Base-by-base conservation (phyloP, 2,329 filamentous ascomycete genomes). In the Blastomyces emzantsi region DNA sequence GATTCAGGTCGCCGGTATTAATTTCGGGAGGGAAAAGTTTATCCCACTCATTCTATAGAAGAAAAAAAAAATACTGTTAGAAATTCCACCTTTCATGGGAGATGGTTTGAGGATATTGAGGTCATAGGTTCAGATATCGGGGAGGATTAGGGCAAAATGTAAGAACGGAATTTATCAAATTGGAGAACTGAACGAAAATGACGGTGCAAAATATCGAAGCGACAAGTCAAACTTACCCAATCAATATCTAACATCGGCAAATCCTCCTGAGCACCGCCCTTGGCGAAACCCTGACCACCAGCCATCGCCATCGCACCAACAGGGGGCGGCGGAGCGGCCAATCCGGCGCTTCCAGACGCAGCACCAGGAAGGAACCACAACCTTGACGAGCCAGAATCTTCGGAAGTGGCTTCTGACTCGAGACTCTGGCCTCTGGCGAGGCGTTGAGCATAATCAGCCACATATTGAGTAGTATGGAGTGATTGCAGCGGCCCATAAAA, bases 211-310 rank as follows among this genome's bases (percentile, higher is more conserved):
- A 30, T 5, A 36, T n/a, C 8, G 17, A 55, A 55, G 15, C 19
- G 28, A 33, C 4, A 7, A 15, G 2, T 22, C 22, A 64, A 7
- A 79, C 84, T 76, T 74, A 87, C 86, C 86, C 86, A 89, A 68
- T 89, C 85, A 66, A 89, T 84, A 63, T 84, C 83, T 51, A 85
- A 70, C 73, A 79, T 76, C 64, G 75, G 67, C 33, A 74, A 62
- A 67, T 71, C 64, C 62, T 71, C 67, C 66, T 70, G 57, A 61
- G 68, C 61, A 60, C 66, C 33, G 63, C 61, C 56, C 33, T 66
- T 56, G 54, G 58, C 54, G 49, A 55, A 33, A 56, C 54, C 22
- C 59, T 60, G 15, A 71, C 60, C 71, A 15, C 9, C 67, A 19
- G 64, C 66, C 60, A 66, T 67, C 65, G 49, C 30, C 58, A 57